Base-by-base conservation (phyloP, 2,329 filamentous ascomycete species). In the Alternaria brassicicola region DNA sequence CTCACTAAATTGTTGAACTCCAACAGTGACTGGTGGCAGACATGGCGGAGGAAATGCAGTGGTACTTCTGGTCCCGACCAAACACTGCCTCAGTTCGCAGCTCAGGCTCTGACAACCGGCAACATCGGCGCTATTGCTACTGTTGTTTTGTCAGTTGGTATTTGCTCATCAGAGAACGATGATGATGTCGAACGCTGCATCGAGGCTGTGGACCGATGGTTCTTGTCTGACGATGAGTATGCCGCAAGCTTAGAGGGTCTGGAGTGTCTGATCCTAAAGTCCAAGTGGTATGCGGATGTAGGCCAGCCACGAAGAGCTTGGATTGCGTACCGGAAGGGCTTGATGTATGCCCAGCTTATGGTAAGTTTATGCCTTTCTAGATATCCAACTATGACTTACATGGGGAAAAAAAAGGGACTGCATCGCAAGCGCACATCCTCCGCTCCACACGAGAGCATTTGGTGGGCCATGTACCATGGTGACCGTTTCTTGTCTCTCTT, bases 271-370 rank as follows among this genome's bases (percentile, higher is more conserved):
- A 73, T 82, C 47, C 68, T 87, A 12, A 77, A 82, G 38, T 77
- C 79, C 12, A 86, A 85, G 65, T 80, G 83, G 60, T 82, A 84
- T 60, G 74, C 84, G 50, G 83, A 85, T 55, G 81, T 84, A 59
- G 85, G 85, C 2, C 81, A 82, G 39, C 84, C 85, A 10, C 80
- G 83, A 33, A 79, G 82, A 61, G 81, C 83, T 1, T 88, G 85
- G 85, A 74, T 85, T 5, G 70, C 79, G 8, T 78, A 78, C 38
- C 80, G 85, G 12, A 79, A 81, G 38, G 85, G 80, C 3, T 74
- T 87, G 36, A 82, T 82, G 64, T 81, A 82, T 57, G 80, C 80
- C 6, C 79, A 86, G 58, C 73, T 87, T 1, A 80, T 85, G 82
- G 84, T 61, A 77, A 80, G 75, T 62, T 26, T 4, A 28, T 17